Percentiles rank a stretch among this genome's conserved stretches.
Evolutionary conservation across 2,329 filamentous ascomycete genomes (phyloP).

Genomic region (Tolypocladium album): DNA sequence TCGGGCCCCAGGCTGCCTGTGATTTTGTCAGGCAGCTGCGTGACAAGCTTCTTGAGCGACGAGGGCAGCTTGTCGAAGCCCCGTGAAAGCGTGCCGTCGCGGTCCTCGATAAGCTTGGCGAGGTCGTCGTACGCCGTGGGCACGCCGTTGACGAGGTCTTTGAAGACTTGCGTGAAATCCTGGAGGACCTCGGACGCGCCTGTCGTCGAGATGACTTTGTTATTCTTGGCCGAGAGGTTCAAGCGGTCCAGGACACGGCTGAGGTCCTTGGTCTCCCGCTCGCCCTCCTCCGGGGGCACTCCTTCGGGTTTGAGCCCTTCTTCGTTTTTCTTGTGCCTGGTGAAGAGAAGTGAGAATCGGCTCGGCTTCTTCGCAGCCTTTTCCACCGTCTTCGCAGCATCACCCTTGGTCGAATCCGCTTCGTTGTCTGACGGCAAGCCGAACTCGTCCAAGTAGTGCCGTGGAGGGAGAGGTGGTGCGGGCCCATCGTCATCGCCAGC

Average conservation of each 20-base stretch:
- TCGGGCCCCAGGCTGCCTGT: conserved; percentile 69
- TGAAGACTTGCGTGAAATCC: conserved; percentile 81
- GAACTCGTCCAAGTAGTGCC: conserved; percentile 37
- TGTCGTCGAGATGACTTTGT: conserved; percentile 72
- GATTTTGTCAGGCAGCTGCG: conserved; percentile 72
- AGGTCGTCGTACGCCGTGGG: conserved; percentile 91
- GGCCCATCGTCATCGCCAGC: conserved; percentile 27
- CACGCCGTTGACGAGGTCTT: conserved; percentile 83
- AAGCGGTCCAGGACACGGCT: conserved; percentile 71
- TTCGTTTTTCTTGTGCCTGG: conserved; percentile 28
- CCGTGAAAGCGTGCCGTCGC: conserved; percentile 47
- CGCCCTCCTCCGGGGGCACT: conserved; percentile 28
- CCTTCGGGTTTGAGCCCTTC: conserved; percentile 21
- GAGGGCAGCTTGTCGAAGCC: conserved; percentile 59
- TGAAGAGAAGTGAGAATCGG: conserved; percentile 24
- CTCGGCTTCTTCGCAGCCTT: conserved; percentile 23
- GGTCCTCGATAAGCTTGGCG: conserved; percentile 48
- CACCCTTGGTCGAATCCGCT: conserved; percentile 13
- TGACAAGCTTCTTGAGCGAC: conserved; percentile 78
- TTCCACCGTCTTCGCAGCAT: conserved; percentile 12
- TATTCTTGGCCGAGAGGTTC: conserved; percentile 74
- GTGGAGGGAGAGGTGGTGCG: conserved; percentile 45
- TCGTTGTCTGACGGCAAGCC: conserved; percentile 30
- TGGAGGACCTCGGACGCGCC: conserved; percentile 74
- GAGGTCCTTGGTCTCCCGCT: conserved; percentile 58